Base-by-base conservation (phyloP, 2,329 filamentous ascomycete species). In the Cordyceps farinosa region DNA sequence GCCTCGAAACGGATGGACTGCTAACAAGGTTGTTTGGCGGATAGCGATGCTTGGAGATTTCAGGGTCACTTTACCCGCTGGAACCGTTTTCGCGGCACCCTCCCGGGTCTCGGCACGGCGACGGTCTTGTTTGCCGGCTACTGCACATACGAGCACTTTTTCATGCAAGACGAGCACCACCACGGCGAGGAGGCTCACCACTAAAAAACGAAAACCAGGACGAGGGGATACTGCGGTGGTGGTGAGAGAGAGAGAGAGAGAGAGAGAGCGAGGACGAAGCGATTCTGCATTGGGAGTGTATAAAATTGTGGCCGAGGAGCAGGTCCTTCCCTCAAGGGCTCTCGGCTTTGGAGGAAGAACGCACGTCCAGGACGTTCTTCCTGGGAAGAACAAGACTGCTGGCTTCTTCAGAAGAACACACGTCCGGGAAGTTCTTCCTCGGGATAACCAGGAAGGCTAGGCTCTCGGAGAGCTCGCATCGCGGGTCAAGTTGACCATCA, bases 11-110 rank as follows among this genome's bases (percentile, higher is more conserved):
- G 36, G 50, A 36, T 1, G 11, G 42, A 38, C 27, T 45, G 47
- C 62, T 62, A 40, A 66, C 47, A 55, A 30, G 51, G 40, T 27
- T 11, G 42, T 17, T 30, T 8, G 13, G 3, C 15, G 27, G 42
- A 67, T 75, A 99, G 95, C 74, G 95, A 99, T 82, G 85, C 90
- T 74, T 99, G 95, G 95, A 86, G 95, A 78, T 97, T 97, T 82
- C 88, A 85, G 42, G 95, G 94, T 67, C 88, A 86, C 61, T 98
- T 97, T 82, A 89, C 88, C 68, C 87, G 94, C 71, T 90, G 83
- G 80, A 96, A 97, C 80, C 90, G 95, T 70, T 95, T 97, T 82
- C 92, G 89, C 80, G 82, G 85, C 72, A 82, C 87, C 67, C 92
- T 99, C 75, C 95, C 95, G 44, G 95, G 95, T 66, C 84, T 99